A percentile compares a stretch with the other conserved stretches of the same genome.
Conservation (phyloP, 2,329 filamentous ascomycete genomes). For the Diplodia seriata region DNA sequence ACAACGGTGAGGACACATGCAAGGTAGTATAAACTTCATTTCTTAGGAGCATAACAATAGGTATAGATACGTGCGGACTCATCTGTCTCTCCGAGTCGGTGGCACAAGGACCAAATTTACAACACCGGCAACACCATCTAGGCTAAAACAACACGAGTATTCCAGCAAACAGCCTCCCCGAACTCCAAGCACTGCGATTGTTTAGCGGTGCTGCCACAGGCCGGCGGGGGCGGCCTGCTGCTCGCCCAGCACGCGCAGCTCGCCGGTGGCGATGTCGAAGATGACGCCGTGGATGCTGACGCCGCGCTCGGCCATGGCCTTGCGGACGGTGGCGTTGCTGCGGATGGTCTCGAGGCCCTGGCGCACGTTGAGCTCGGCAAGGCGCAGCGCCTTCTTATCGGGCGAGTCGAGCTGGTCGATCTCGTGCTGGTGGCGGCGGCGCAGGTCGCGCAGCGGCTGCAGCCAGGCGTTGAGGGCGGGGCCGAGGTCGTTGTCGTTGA, state of each 20-base stretch:
- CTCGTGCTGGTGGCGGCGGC: conserved; percentile 60
- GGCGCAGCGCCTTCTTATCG: conserved; percentile 62
- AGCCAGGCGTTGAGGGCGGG: conserved; percentile 67
- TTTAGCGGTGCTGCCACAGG: conserved; percentile 28
- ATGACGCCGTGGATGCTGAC: conserved; percentile 79
- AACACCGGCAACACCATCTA: conserved; percentile 11
- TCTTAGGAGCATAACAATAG: conserved; percentile 2
- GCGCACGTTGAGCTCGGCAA: conserved; percentile 78
- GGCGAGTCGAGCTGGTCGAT: conserved; percentile 55
- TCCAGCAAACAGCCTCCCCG: conserved; percentile 3
- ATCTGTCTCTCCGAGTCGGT: not conserved
- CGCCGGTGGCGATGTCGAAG: conserved; percentile 63
- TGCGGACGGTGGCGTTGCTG: conserved; percentile 71
- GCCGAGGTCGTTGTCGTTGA: conserved; percentile 64
- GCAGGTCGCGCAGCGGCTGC: conserved; percentile 61
- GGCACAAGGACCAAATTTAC: not conserved
- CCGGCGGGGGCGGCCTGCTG: conserved; percentile 10
- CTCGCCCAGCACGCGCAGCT: conserved; percentile 23
- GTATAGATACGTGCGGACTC: conserved; percentile 14
- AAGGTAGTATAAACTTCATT: conserved; percentile 9
- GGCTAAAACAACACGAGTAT: not conserved
- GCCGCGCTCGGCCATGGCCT: conserved; percentile 73
- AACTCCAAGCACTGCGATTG: conserved; percentile 4
- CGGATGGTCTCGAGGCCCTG: conserved; percentile 71
- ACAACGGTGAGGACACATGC: no score